Base-by-base conservation (phyloP, 352 stramenopile genomes). In the Phytophthora hibernalis region DNA sequence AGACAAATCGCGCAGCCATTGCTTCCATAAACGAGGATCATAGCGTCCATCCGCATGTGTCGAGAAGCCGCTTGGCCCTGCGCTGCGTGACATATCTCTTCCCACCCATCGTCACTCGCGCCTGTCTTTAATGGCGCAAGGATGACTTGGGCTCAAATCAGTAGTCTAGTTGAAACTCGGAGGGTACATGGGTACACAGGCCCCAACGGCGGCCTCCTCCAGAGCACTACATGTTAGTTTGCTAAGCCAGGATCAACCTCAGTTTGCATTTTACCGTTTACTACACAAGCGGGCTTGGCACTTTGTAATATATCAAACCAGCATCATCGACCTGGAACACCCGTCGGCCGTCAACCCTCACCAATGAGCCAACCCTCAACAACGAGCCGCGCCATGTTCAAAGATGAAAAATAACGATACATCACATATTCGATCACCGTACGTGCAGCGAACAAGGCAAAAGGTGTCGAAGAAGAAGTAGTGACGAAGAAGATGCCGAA, bases 401-500 rank as follows among this genome's bases (percentile, higher is more conserved):
- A 37, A 37, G 31, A 61, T 33, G 42, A 54, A 9, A 61, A 61
- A 18, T 28, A 61, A n/a, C 5, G 10, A 3, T 61, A 61, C 18
- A 16, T 53, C 2, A 38, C 42, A 3, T 61, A 53, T 21, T 45
- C n/a, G 8, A 53, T 53, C 42, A 21, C 20, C 24, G 18, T 52
- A n/a, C n/a, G n/a, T n/a, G n/a, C n/a, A n/a, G n/a, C n/a, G n/a
- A n/a, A n/a, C n/a, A n/a, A n/a, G n/a, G 16, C 53, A 61, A 45
- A 52, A 13, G 18, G 28, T 5, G 37, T 61, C 8, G 9, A 43
- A 12, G 30, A 52, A 35, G 54, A 53, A 47, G 30, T 61, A 5
- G 42, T 47, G 5, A 61, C 54, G 0, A 61, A 61, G 54, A 37
- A 53, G 9, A 53, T 61, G 54, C n/a, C 42, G n/a, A 53, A n/a